These are phyloP conservation scores for Fusarium tjaetaba DNA, from an alignment of 2,329 filamentous ascomycete species.

Conservation along the genomic window DNA sequence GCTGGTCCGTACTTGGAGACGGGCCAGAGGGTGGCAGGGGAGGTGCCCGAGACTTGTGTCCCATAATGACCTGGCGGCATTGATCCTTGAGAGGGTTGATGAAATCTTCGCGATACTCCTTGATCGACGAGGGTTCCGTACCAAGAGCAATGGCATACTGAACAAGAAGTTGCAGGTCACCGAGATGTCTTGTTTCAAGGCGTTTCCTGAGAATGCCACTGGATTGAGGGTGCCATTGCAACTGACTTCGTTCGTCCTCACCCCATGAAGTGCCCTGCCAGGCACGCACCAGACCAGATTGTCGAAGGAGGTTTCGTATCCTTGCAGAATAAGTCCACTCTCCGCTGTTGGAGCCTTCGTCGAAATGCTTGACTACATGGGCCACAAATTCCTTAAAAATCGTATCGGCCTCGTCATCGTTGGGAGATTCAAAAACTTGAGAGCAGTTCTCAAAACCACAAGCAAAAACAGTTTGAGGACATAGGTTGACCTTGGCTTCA, in stretches of 20 bases:
- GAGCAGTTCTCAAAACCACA: conserved; percentile 59
- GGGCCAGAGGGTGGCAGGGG: conserved; percentile 38
- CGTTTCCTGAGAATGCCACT: conserved; percentile 55
- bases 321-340: conserved; percentile 57
- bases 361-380: conserved; percentile 60
- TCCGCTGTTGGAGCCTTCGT: conserved; percentile 52
- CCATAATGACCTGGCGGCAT: conserved; percentile 49
- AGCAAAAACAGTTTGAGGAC: conserved; percentile 59
- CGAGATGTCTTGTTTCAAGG: conserved; percentile 57
- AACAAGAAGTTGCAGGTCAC: conserved; percentile 51
- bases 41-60: conserved; percentile 46
- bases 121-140: conserved; percentile 44
- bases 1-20: conserved; percentile 45
- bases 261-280: conserved; percentile 52
- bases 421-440: conserved; percentile 55
- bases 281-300: conserved; percentile 49
- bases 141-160: conserved; percentile 54
- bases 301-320: conserved; percentile 57
- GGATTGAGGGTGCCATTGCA: conserved; percentile 55
- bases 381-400: conserved; percentile 57
- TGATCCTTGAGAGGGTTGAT: conserved; percentile 50
- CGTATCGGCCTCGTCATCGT: conserved; percentile 51
- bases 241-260: conserved; percentile 47
- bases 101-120: conserved; percentile 48
- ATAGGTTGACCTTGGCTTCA: conserved; percentile 55